Evolutionary conservation across 352 stramenopile genomes (phyloP), one percentile per base, ranked within the genome.

Genomic region (Phytophthora sansomeana): DNA sequence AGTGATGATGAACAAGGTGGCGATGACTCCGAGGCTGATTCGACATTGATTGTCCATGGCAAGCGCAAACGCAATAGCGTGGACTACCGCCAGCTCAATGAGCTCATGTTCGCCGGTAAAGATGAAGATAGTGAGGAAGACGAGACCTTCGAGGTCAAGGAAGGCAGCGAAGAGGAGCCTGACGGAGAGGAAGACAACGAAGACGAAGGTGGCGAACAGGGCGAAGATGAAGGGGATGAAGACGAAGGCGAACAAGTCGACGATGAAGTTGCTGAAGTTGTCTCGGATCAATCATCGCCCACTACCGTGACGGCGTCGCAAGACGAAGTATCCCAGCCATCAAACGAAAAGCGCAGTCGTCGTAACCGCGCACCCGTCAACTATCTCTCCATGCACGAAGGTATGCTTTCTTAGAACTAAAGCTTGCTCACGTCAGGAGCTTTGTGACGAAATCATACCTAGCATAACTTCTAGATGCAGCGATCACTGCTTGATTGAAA

Each of bases 31-130:
- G 72, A 75, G 52, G 39, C 47, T 19, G 69, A 89, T 57, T 28
- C 47, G 2, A 69, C 60, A 4, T 58, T 91, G 35, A 90, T 93
- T 56, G 30, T 93, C 4, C 68, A 74, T 19, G 82, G 86, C 46
- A 96, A 96, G 61, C 83, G 88, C 38, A 93, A 93, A 74, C 83
- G 88, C 16, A 90, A 73, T 14, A 70, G 78, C 3, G 88, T 96
- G 13, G 77, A 96, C 71, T 96, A 96, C 52, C 85, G 78, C n/a
- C 66, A 79, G 38, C 77, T 96, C 11, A 94, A 96, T 56, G 80
- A 87, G 49, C 47, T 87, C 28, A 79, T 96, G 66, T 96, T 95
- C 66, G 83, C 75, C 1, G 82, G 80, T 0, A 78, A 89, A 54
- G 86, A 91, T 32, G 80, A 79, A 28, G 67, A 75, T 46, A 80